Evolutionary conservation across 306 rosid species (phyloP), one percentile per base, ranked within the genome.

Genomic region (Parietaria judaica): DNA sequence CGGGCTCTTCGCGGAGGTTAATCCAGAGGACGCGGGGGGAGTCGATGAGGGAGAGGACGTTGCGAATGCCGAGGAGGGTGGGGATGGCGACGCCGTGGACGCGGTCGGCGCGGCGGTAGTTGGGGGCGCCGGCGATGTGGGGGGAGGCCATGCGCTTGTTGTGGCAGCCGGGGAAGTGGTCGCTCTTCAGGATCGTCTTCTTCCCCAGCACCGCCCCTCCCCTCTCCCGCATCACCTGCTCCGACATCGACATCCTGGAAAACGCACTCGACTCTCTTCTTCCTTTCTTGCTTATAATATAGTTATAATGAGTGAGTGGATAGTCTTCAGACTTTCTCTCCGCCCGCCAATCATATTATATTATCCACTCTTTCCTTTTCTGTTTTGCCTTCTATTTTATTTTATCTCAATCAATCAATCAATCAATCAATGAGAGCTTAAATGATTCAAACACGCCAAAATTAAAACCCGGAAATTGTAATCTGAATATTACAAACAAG

Each of bases 1-100:
- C 97, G 66, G 95, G 94, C 70, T 90, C 97, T 77, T 90, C 97
- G 1, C 97, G 95, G 60, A 90, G 97, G 65, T 69, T 90, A 63
- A 90, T 83, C 97, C 97, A 90, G 51, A 84, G 95, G 72, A 90
- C 78, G 46, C 73, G 77, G 3, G 76, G 57, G 53, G 37, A 64
- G 56, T 79, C 71, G 64, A 90, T 78, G 66, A 84, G 84, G 64
- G 81, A 74, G 16, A 90, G 90, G 83, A 90, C 94, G 50, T 90
- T 90, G 57, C 79, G 75, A 47, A 90, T 87, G 68, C 97, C 97
- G 58, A 72, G 80, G 6, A 76, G 66, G 35, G 86, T 90, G 7
- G 97, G 97, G 58, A 90, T 90, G 1, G 97, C 95, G 44, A 90
- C 97, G n/a, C 95, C 97, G 41, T 87, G 95, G 67, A 90, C 97